phyloP scores from a whole-genome alignment of 2,329 filamentous ascomycete species.

The Rhexocercosporidium sp. region DNA sequence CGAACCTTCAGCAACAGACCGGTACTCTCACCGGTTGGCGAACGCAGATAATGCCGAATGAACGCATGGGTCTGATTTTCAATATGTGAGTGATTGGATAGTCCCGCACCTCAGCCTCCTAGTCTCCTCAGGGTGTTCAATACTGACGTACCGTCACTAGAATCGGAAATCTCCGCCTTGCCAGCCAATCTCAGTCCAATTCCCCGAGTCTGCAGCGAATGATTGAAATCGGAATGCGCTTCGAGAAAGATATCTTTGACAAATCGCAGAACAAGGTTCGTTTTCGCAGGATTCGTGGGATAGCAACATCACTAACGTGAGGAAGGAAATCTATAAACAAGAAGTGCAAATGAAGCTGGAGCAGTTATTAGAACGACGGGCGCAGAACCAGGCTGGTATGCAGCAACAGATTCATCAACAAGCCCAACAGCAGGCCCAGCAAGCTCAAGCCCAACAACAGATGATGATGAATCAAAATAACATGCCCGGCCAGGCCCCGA shows the following conservation, averaged over 20 bases:
- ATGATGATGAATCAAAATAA: slow-evolving; percentile 58
- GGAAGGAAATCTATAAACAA: slow-evolving; percentile 37
- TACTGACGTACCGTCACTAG: slow-evolving; percentile 29
- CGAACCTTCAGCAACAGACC: slow-evolving; percentile 34
- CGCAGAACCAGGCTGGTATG: slow-evolving; percentile 42
- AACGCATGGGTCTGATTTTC: slow-evolving; percentile 40
- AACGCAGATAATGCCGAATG: slow-evolving; percentile 32
- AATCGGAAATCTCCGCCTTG: slow-evolving; percentile 39
- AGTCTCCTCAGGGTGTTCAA: not conserved
- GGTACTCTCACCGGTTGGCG: slow-evolving; percentile 38
- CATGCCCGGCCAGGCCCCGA: slow-evolving; percentile 57
- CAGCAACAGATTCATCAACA: slow-evolving; percentile 50
- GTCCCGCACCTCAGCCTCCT: not conserved
- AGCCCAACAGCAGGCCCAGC: slow-evolving; percentile 48
- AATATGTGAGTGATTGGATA: slow-evolving; percentile 37
- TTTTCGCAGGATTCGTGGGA: not conserved
- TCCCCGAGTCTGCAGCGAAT: slow-evolving; percentile 34
- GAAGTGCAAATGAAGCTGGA: slow-evolving; percentile 36
- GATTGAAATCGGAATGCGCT: slow-evolving; percentile 39
- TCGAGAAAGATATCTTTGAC: slow-evolving; percentile 40
- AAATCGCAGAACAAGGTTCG: slow-evolving; percentile 38
- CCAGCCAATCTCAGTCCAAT: slow-evolving; percentile 33
- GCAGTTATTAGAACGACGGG: slow-evolving; percentile 38
- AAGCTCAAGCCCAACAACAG: slow-evolving; percentile 51
- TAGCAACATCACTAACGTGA: slow-evolving; percentile 25